These are phyloP conservation scores for Populus nigra DNA, from an alignment of 345 rosid genomes.

Conservation along the genomic window DNA sequence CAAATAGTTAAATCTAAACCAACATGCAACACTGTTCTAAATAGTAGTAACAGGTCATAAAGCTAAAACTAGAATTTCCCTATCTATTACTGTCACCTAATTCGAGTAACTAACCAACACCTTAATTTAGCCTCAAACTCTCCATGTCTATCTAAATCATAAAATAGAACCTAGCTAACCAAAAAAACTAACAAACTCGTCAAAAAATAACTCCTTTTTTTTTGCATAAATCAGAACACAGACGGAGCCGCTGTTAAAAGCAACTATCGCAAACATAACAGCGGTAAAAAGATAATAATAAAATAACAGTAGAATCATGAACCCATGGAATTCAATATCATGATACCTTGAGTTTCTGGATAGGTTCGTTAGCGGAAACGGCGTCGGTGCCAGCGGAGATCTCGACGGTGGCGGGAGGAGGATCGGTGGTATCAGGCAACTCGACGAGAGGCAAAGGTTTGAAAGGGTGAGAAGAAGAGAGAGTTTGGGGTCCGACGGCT, in stretches of 20 bases:
- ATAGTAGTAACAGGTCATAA: background rate
- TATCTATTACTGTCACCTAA: background rate
- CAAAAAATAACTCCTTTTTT: background rate
- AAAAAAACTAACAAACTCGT: background rate
- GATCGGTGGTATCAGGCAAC: slow-evolving; percentile 48
- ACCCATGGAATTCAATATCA: background rate
- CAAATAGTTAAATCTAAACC: background rate
- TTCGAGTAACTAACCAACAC: background rate
- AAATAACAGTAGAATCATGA: background rate
- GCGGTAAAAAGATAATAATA: background rate
- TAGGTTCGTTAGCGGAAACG: slow-evolving; percentile 7
- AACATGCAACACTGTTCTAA: background rate
- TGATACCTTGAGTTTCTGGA: slow-evolving; percentile 60
- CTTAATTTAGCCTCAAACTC: background rate
- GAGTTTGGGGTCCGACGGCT: slow-evolving; percentile 63
- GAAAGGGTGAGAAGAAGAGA: slow-evolving; percentile 56
- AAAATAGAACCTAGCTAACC: background rate
- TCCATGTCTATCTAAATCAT: background rate
- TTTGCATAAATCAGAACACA: background rate
- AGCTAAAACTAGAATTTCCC: background rate
- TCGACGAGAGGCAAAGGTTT: slow-evolving; percentile 74
- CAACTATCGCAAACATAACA: background rate
- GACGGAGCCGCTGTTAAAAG: background rate
- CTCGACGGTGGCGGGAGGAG: slow-evolving; percentile 45
- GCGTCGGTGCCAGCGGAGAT: slow-evolving; percentile 39